Evolutionary conservation across 345 rosid species (phyloP), one percentile per base, ranked within the genome.

Genomic region (Eucalyptus urophylla): DNA sequence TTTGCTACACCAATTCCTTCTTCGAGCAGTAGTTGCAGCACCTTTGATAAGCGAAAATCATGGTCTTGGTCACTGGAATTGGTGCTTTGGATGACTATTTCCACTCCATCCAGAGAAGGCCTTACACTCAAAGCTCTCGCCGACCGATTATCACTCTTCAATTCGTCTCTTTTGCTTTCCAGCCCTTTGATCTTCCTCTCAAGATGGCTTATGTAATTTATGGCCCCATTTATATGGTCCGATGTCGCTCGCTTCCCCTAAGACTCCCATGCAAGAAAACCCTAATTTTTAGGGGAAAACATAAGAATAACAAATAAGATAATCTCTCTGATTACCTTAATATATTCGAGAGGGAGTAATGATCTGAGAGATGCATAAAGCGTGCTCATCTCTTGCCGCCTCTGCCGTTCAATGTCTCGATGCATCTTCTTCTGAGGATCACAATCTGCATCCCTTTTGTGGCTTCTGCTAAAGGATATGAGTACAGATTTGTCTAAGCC

Each of bases 211-310:
- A 97, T 94, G 88, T 95, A 95, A 65, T 94, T 94, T 89, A 92
- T 95, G 4, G 98, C 97, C 92, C 93, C 98, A 58, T 93, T 87
- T 91, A 95, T 91, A 67, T 94, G 97, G 91, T 96, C 99, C 45
- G 98, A 95, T 86, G 92, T 92, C 31, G 99, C 94, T 21, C 97
- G 94, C 91, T 95, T 96, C 92, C 99, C 99, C 99, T 97, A 91
- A 45, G 49, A 92, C 13, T 69, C 60, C 50, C 65, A 40, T 37
- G 49, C 6, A 81, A 37, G 33, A n/a, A 86, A 67, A 89, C 50
- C 49, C 56, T 47, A 86, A 49, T 45, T 45, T 44, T 54, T 40
- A 14, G 16, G 53, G 80, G 49, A 47, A 76, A 88, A 40, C 51
- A 7, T 47, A 11, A 80, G 31, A 54, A 54, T 15, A 47, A 31